Percentiles rank a stretch among this genome's conserved stretches.
Evolutionary conservation across 1,284 basidiomycete species (phyloP).

Genomic region (Marasmius fiardii): DNA sequence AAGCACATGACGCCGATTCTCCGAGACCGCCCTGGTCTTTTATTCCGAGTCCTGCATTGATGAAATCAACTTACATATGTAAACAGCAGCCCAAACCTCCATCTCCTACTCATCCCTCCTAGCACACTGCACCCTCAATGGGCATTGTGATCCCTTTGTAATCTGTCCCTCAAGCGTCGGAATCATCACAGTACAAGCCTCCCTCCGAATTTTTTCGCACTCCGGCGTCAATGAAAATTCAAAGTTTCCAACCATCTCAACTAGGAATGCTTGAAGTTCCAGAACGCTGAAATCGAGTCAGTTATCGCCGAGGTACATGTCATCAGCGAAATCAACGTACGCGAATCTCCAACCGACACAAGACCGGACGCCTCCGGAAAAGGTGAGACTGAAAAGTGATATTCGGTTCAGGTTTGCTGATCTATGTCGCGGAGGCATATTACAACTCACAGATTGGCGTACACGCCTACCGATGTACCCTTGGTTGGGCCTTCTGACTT

Average conservation of each 20-base stretch:
- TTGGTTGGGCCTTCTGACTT: constrained; percentile 17
- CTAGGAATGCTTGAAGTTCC: constrained; percentile 12
- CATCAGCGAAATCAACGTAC: background rate
- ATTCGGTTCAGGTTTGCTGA: background rate
- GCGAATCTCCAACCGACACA: constrained; percentile 29
- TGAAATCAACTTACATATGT: no score
- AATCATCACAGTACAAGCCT: constrained; percentile 2
- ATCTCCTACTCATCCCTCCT: background rate
- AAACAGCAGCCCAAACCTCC: no score
- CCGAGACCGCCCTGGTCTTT: no score
- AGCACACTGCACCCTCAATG: background rate
- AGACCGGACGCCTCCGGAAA: constrained; percentile 24
- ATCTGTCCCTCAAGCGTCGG: constrained; percentile 7
- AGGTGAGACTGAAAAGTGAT: constrained; percentile 17
- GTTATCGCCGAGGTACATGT: background rate
- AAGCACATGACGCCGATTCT: no score
- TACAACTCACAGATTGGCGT: constrained; percentile 28
- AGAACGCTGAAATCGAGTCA: background rate
- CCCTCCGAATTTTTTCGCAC: background rate
- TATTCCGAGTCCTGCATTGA: no score
- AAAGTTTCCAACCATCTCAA: constrained; percentile 11
- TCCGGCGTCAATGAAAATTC: constrained; percentile 9
- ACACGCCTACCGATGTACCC: constrained; percentile 23
- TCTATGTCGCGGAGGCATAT: background rate
- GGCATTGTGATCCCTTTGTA: constrained; percentile 3